Evolutionary conservation across 148 eudicot genomes (phyloP), one percentile per base, ranked within the genome.

Genomic region (Camellia japonica): DNA sequence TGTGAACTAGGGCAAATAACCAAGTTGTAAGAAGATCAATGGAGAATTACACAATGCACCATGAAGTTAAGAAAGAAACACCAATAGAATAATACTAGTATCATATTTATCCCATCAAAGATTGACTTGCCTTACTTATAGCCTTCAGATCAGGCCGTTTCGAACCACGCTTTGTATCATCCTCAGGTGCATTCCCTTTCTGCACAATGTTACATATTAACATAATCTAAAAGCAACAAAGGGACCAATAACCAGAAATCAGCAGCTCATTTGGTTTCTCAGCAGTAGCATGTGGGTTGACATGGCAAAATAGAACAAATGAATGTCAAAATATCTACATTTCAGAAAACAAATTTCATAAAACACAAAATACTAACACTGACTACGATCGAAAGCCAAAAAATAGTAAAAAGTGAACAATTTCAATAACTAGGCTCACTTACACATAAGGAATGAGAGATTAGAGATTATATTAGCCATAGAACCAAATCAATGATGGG

Each of bases 131-230:
- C 94, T 81, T 87, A 2, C 83, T 51, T 72, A 89, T 19, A 43
- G 97, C 97, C 84, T 90, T 91, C 52, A 93, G 80, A 80, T 91
- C 97, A 83, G 97, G 95, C 60, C 95, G 83, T 68, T 81, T 86
- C 23, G 91, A 82, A 72, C 80, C 54, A 58, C 79, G 74, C 80
- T 87, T 91, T 2, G 16, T 8, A 61, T 75, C 74, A 13, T 71
- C 86, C 42, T 82, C 87, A 43, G 41, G 20, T 15, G 58, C 66
- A 68, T 56, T 69, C 18, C 62, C 65, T n/a, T 80, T 71, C 89
- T 90, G 83, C 85, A 81, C 55, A 75, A 61, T 60, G 38, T 16
- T 38, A 38, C 3, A 73, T 7, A 18, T 44, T 15, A 62, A 18
- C 9, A 18, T 62, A 18, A 44, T 14, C 7, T 71, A n/a, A 1